Conservation (phyloP, 75 land plant species). For the Cupressus sempervirens region DNA sequence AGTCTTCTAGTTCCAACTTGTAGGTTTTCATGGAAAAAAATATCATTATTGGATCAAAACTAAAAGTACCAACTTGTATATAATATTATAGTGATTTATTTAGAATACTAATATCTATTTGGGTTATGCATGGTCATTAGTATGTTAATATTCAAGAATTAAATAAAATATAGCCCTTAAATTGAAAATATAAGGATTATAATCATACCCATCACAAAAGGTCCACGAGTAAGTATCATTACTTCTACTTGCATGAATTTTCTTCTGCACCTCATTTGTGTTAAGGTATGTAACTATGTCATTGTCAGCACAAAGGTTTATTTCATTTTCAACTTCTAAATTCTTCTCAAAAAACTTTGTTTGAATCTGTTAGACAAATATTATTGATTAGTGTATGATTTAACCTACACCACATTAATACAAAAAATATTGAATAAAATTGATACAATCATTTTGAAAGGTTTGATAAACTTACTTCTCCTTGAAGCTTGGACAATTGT, state of each 20-base stretch:
- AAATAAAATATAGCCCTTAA: too few relatives aligned
- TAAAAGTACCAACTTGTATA: too few relatives aligned
- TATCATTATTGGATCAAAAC: background rate
- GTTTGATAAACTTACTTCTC: background rate
- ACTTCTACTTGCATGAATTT: conserved; percentile 30
- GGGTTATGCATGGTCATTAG: too few relatives aligned
- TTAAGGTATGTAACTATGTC: conserved; percentile 14
- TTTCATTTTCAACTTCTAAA: background rate
- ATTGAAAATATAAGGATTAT: too few relatives aligned
- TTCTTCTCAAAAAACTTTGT: background rate
- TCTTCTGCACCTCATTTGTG: conserved; percentile 20
- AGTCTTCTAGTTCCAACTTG: background rate
- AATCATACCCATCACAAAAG: too few relatives aligned
- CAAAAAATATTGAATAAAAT: background rate
- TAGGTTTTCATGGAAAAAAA: background rate
- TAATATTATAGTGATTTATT: too few relatives aligned
- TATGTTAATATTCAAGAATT: too few relatives aligned
- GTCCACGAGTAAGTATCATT: too few relatives aligned
- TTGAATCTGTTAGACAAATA: background rate
- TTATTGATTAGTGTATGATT: background rate
- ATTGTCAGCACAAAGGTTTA: conserved; percentile 19
- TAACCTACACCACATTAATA: background rate
- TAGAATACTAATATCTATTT: too few relatives aligned
- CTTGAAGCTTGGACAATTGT: background rate
- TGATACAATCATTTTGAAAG: background rate